Conservation (phyloP, 2,329 filamentous ascomycete species). For the Xylaria digitata region DNA sequence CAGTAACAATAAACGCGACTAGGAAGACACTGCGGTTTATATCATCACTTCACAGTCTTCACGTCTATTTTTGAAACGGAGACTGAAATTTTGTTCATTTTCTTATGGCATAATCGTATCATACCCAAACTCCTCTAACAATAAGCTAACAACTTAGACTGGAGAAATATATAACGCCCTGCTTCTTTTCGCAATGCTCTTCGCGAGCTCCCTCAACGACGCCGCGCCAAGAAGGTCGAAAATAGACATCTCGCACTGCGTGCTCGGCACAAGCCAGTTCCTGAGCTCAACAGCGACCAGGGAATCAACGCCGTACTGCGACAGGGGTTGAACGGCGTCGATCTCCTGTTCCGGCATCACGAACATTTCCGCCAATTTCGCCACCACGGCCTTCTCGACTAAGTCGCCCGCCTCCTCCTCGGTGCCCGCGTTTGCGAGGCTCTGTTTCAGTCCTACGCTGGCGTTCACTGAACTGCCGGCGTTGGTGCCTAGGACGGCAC, state of each 20-base stretch:
- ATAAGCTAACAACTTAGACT: no score
- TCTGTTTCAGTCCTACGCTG: neutral
- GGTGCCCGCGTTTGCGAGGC: no score
- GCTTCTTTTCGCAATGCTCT: neutral
- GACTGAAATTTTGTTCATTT: no score
- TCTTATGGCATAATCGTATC: no score
- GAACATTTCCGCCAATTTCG: slow-evolving; percentile 4
- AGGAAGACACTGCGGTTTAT: no score
- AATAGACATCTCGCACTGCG: neutral
- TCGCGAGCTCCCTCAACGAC: neutral
- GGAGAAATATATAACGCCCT: no score
- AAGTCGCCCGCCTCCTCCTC: neutral
- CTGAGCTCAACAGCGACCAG: slow-evolving; percentile 12
- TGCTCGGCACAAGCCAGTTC: neutral
- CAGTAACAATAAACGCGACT: no score
- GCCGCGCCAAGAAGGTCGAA: neutral
- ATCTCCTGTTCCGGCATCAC: neutral
- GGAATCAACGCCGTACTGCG: slow-evolving; percentile 8
- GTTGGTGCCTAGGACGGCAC: no score
- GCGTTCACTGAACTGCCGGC: neutral
- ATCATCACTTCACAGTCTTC: no score
- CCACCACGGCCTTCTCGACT: neutral
- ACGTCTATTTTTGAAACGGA: no score
- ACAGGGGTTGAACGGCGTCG: neutral
- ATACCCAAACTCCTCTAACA: no score